Percentiles rank a stretch among this genome's conserved stretches.
phyloP scores from a whole-genome alignment of 2,329 filamentous ascomycete species.

The Xylaria polymorpha region DNA sequence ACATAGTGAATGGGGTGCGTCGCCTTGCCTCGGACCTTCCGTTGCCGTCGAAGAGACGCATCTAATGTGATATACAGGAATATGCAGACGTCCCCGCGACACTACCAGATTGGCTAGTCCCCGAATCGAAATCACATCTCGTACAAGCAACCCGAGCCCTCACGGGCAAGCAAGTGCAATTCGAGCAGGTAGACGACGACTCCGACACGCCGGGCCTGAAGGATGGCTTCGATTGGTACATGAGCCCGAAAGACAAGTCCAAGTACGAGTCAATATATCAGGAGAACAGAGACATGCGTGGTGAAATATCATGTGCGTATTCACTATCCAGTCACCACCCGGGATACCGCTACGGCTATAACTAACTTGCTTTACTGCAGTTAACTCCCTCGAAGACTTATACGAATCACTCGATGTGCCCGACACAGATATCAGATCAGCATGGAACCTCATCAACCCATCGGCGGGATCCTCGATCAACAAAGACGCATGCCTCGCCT shows the following conservation, averaged over 20 bases:
- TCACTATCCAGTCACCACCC: neutral
- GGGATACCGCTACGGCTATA: neutral
- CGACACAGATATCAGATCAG: conserved; percentile 84
- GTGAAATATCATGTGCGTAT: conserved; percentile 79
- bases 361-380: conserved; percentile 55
- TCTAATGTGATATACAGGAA: conserved; percentile 67
- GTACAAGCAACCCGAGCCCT: conserved; percentile 86
- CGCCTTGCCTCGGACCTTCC: neutral
- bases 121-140: conserved; percentile 92
- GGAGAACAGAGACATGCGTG: conserved; percentile 87
- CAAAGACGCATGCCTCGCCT: conserved; percentile 93
- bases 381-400: conserved; percentile 81
- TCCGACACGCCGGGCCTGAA: conserved; percentile 86
- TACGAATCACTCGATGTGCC: conserved; percentile 83
- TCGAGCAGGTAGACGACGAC: conserved; percentile 87
- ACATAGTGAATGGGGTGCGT: conserved; percentile 88
- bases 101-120: conserved; percentile 95
- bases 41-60: neutral
- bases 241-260: conserved; percentile 87
- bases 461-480: conserved; percentile 84
- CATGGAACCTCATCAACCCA: conserved; percentile 98
- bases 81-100: conserved; percentile 86
- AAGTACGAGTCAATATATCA: conserved; percentile 99
- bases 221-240: conserved; percentile 99
- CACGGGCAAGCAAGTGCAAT: conserved; percentile 80